A percentile compares a stretch with the other conserved stretches of the same genome.
Conservation (phyloP, 768 basidiomycete genomes). For the Lentinula lateritia region DNA sequence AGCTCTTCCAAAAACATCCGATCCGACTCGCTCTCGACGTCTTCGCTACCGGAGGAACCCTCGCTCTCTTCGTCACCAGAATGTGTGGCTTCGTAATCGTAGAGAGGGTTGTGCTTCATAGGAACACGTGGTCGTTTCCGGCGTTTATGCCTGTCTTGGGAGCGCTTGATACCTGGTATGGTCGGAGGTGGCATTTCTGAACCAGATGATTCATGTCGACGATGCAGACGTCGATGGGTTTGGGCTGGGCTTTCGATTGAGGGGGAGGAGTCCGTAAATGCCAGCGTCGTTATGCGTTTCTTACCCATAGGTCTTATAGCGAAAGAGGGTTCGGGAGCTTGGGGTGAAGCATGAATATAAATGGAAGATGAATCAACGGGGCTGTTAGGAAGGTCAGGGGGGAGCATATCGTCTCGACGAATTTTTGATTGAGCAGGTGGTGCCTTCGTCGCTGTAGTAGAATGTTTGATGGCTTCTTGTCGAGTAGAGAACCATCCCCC, state of each 20-base stretch:
- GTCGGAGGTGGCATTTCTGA: slow-evolving; percentile 4
- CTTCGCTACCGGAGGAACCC: slow-evolving; percentile 51
- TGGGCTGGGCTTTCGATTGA: background rate
- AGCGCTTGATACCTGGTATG: slow-evolving; percentile 10
- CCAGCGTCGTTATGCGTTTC: slow-evolving; percentile 13
- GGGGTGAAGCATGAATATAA: background rate
- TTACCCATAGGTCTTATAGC: slow-evolving; percentile 36
- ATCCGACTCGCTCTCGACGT: slow-evolving; percentile 63
- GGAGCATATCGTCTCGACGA: slow-evolving; percentile 25
- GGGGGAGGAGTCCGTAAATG: background rate
- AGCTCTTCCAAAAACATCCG: slow-evolving; percentile 58
- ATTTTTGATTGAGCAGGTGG: slow-evolving; percentile 8
- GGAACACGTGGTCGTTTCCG: slow-evolving; percentile 16
- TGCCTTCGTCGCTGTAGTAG: background rate
- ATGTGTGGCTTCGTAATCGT: slow-evolving; percentile 70
- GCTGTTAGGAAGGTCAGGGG: slow-evolving; percentile 29
- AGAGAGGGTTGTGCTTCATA: slow-evolving; percentile 30
- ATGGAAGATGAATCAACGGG: background rate
- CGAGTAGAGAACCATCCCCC: background rate
- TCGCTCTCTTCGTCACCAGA: slow-evolving; percentile 76
- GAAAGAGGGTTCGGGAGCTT: slow-evolving; percentile 35
- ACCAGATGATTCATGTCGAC: slow-evolving; percentile 19
- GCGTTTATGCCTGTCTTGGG: slow-evolving; percentile 2
- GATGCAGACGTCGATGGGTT: slow-evolving; percentile 4
- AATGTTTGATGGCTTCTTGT: background rate